Evolutionary conservation across 2,329 filamentous ascomycete species (phyloP).

Genomic region (Didymella lethalis): DNA sequence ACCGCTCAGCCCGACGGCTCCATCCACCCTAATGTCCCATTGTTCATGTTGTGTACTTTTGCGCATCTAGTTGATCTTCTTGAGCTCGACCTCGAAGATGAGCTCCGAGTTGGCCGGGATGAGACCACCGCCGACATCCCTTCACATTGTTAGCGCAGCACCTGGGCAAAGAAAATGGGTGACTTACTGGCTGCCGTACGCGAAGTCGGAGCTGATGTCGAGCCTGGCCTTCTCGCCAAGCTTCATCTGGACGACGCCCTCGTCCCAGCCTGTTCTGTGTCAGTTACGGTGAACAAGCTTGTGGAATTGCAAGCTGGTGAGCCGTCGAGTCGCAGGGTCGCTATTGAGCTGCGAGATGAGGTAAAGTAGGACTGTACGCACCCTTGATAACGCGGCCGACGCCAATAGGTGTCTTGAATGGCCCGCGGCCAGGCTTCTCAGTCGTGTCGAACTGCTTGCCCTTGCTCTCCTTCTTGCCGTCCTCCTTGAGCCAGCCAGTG

Average conservation of each 20-base stretch:
- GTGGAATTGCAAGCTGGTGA: not conserved
- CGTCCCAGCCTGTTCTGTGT: conserved; percentile 55
- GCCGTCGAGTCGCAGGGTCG: not conserved
- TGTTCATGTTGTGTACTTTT: not conserved
- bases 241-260: conserved; percentile 78
- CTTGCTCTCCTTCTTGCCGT: conserved; percentile 35
- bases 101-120: conserved; percentile 78
- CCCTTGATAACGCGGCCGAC: conserved; percentile 85
- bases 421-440: conserved; percentile 66
- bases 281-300: not conserved
- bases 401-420: conserved; percentile 81
- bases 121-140: conserved; percentile 62
- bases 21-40: not conserved
- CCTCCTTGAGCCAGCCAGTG: conserved; percentile 42
- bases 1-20: not conserved
- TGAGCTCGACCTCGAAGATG: conserved; percentile 65
- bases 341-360: not conserved
- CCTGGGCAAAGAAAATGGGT: not conserved
- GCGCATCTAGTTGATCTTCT: conserved; percentile 42
- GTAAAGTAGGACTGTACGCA: conserved; percentile 51
- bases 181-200: conserved; percentile 37
- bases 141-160: not conserved
- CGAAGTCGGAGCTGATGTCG: conserved; percentile 75
- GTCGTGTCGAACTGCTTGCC: conserved; percentile 78
- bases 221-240: conserved; percentile 88